Conservation (phyloP, 108 stramenopile species). For the Pseudonitzschia multiseries region DNA sequence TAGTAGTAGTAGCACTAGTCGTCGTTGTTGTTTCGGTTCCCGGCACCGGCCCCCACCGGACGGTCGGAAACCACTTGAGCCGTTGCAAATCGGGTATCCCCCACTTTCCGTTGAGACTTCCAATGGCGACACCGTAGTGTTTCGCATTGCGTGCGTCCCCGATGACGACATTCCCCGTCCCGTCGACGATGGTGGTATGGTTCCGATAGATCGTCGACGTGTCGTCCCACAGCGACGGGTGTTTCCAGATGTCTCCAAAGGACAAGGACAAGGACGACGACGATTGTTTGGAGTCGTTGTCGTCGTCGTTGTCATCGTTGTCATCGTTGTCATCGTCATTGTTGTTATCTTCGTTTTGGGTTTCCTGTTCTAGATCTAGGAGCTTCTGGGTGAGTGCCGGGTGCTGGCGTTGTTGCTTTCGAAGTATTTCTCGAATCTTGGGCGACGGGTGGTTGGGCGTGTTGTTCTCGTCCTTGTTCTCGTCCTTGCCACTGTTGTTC, state of each 20-base stretch:
- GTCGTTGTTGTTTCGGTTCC: no score
- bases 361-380: background rate
- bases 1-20: no score
- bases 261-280: background rate
- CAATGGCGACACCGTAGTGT: slow-evolving; percentile 36
- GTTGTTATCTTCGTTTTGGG: background rate
- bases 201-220: slow-evolving; percentile 4
- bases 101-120: slow-evolving; percentile 67
- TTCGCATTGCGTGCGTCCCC: background rate
- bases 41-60: background rate
- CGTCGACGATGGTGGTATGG: background rate
- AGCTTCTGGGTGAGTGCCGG: no score
- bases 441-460: background rate
- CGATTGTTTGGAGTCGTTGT: background rate
- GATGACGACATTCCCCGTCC: background rate
- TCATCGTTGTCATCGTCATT: background rate
- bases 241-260: background rate
- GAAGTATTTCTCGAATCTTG: background rate
- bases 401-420: background rate
- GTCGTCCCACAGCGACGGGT: slow-evolving; percentile 1
- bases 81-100: slow-evolving; percentile 23
- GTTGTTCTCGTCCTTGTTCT: background rate
- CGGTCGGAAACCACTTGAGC: slow-evolving; percentile 51
- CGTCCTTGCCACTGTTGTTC: background rate
- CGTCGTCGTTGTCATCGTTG: background rate